Conservation (phyloP, 2,329 filamentous ascomycete species). For the Cercospora sp. region DNA sequence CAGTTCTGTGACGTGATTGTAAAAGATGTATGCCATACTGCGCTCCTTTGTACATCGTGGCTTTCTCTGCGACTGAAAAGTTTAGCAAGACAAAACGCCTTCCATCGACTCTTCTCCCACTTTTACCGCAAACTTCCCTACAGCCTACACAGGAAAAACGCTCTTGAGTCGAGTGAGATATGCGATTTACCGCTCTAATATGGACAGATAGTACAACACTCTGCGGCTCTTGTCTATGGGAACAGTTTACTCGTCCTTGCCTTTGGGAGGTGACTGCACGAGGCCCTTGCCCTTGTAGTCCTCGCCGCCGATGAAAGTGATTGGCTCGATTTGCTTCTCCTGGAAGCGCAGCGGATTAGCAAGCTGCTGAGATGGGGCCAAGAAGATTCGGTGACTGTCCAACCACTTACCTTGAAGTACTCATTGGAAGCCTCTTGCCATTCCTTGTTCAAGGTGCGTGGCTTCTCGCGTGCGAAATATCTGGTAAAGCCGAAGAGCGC, state of each 20-base stretch:
- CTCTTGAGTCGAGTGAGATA: slow-evolving; percentile 18
- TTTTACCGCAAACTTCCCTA: slow-evolving; percentile 26
- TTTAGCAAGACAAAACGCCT: slow-evolving; percentile 20
- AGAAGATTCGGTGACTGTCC: background rate
- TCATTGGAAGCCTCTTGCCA: slow-evolving; percentile 96
- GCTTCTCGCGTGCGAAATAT: slow-evolving; percentile 68
- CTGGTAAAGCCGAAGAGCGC: slow-evolving; percentile 73
- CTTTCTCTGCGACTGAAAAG: slow-evolving; percentile 18
- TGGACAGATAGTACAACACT: slow-evolving; percentile 24
- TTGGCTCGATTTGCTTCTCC: slow-evolving; percentile 81
- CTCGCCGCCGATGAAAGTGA: slow-evolving; percentile 78
- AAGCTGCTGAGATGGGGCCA: background rate
- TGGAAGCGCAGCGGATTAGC: slow-evolving; percentile 44
- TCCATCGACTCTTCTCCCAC: slow-evolving; percentile 17
- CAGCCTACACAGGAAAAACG: slow-evolving; percentile 29
- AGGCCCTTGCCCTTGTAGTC: slow-evolving; percentile 73
- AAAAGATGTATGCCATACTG: slow-evolving; percentile 16
- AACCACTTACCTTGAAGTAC: slow-evolving; percentile 75
- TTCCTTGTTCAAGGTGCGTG: slow-evolving; percentile 91
- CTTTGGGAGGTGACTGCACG: slow-evolving; percentile 61
- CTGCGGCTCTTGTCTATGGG: slow-evolving; percentile 19
- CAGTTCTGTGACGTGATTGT: background rate
- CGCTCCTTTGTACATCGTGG: slow-evolving; percentile 29
- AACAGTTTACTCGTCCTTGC: slow-evolving; percentile 28
- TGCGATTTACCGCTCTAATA: slow-evolving; percentile 23